Evolutionary conservation across 1,284 basidiomycete genomes (phyloP), one percentile per base, ranked within the genome.

Genomic region (Ceratobasidium sp.): DNA sequence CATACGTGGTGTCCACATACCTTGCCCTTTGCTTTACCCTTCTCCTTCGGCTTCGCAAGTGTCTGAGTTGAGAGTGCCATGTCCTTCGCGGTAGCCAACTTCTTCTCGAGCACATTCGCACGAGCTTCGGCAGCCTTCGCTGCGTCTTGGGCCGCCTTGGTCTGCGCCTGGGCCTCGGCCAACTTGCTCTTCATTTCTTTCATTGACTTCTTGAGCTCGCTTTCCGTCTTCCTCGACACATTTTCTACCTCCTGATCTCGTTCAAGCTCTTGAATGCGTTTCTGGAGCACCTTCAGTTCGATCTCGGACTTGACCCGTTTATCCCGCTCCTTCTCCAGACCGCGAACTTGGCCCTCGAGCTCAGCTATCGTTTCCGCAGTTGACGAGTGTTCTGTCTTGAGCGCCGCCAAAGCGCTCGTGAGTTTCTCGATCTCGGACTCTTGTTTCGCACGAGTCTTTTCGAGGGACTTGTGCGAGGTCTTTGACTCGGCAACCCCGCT

Each of bases 341-440:
- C 36, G 9, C 64, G 64, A 26, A 53, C 23, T 39, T 69, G 64
- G 2, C 28, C 52, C 16, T 55, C 50, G 48, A 69, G 41, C 34
- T 69, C 64, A 28, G 50, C 50, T 21, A 57, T 57, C 12, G 21
- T 69, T 6, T 69, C 64, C 26, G 36, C 39, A 4, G 39, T 32
- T 14, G 50, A 26, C 36, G 50, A 36, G 34, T 69, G 34, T 26
- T 65, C 62, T 2, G 48, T 30, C 48, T 65, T 52, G 46, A 65
- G 62, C 1, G 46, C 46, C 9, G 43, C 26, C 3, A 65, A 21
- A 14, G 62, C 39, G n/a, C 12, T 26, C 23, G 50, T 57, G 23
- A 69, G 52, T 45, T 55, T 55, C 50, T 69, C 64, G 32, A 65
- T 50, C 48, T 65, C 62, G 43, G 62, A 50, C 18, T 65, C 62